Percentiles rank a stretch among this genome's conserved stretches.
phyloP scores from a whole-genome alignment of 306 rosid genomes.

The Begonia peltatifolia region DNA sequence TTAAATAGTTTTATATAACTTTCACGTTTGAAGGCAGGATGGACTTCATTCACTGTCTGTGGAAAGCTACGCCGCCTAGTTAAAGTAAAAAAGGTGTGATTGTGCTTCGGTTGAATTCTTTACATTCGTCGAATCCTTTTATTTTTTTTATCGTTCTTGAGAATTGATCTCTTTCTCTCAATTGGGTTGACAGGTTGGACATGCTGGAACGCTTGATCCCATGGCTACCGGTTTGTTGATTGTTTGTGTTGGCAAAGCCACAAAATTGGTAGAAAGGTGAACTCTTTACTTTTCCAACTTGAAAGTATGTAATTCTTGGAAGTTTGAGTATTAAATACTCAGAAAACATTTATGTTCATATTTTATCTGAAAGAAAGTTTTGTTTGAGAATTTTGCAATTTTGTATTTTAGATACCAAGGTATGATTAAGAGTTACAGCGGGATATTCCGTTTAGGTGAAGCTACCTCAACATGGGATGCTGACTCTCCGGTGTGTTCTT shows the following conservation, averaged over 20 bases:
- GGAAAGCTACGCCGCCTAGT: slow-evolving; percentile 91
- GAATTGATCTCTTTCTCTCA: slow-evolving; percentile 1
- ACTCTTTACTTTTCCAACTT: neutral
- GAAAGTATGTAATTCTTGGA: too few relatives aligned
- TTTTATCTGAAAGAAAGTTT: too few relatives aligned
- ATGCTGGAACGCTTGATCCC: slow-evolving; percentile 97
- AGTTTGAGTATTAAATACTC: too few relatives aligned
- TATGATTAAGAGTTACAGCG: slow-evolving; percentile 88
- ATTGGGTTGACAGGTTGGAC: slow-evolving; percentile 65
- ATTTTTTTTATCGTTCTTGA: slow-evolving; percentile 5
- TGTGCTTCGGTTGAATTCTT: neutral
- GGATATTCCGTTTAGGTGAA: slow-evolving; percentile 90
- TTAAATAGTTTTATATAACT: too few relatives aligned
- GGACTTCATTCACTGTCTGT: slow-evolving; percentile 97
- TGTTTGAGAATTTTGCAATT: slow-evolving; percentile 13
- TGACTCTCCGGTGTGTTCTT: slow-evolving; percentile 68
- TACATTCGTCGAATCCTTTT: neutral
- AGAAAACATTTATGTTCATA: too few relatives aligned
- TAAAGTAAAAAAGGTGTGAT: slow-evolving; percentile 77
- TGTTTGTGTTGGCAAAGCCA: slow-evolving; percentile 93
- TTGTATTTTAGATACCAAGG: slow-evolving; percentile 68
- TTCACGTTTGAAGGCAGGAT: slow-evolving; percentile 38
- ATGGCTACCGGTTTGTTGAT: slow-evolving; percentile 97
- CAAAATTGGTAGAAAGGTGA: slow-evolving; percentile 74
- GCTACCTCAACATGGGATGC: slow-evolving; percentile 99